Percentiles rank a stretch among this genome's conserved stretches.
Evolutionary conservation across 1,284 basidiomycete genomes (phyloP).

Genomic region (Ganoderma leucocontextum): DNA sequence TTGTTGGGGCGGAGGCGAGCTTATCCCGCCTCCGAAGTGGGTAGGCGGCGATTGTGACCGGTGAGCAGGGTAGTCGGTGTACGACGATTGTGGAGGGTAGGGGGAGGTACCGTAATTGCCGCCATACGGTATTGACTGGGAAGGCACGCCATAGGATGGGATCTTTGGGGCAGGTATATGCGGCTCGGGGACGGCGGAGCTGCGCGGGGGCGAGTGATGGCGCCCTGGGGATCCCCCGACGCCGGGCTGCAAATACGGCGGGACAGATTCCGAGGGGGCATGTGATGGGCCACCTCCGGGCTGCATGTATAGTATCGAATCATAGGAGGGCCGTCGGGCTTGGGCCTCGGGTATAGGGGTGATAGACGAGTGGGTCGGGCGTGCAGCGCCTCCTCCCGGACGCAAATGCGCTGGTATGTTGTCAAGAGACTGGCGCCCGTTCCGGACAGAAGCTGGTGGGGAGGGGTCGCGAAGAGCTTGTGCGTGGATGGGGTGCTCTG

Average conservation of each 20-base stretch:
- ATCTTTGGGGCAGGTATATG: conserved; percentile 18
- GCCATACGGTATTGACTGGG: conserved; percentile 1
- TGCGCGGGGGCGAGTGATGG: not conserved
- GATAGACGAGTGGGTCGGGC: conserved; percentile 3
- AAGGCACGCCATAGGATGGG: conserved; percentile 8
- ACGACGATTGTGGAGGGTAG: conserved; percentile 13
- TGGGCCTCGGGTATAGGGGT: conserved; percentile 5
- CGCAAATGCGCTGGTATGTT: conserved; percentile 20
- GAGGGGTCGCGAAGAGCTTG: conserved; percentile 28
- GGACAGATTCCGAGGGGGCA: conserved; percentile 2
- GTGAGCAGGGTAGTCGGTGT: not conserved
- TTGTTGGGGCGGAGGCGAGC: conserved; percentile 7
- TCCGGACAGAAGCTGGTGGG: conserved; percentile 21
- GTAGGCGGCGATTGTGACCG: conserved; percentile 3
- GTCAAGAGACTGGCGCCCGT: conserved; percentile 12
- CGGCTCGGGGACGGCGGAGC: conserved; percentile 16
- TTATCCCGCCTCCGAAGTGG: conserved; percentile 4
- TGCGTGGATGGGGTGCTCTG: conserved; percentile 26
- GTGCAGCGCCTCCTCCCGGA: conserved; percentile 11
- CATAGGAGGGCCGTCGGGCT: conserved; percentile 6
- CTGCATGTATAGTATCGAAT: not conserved
- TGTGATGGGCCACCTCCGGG: not conserved
- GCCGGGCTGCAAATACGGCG: conserved; percentile 5
- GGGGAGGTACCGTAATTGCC: not conserved
- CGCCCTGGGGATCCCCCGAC: not conserved